Base-by-base conservation (phyloP, 2,329 filamentous ascomycete species). In the Colletotrichum viniferum region DNA sequence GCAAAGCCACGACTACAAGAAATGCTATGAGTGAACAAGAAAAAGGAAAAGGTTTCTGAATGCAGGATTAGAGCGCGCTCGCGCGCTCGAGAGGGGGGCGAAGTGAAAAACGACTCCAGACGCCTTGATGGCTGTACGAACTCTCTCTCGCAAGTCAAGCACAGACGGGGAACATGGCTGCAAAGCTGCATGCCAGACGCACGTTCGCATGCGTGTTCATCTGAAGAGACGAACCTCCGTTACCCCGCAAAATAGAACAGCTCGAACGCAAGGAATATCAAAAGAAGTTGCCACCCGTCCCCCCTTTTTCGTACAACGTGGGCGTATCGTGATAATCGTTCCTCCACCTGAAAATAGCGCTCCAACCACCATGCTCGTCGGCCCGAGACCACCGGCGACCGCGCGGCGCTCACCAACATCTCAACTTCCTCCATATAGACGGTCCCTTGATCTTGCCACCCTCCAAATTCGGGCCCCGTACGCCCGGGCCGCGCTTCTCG, bases 341-440 rank as follows among this genome's bases (percentile, higher is more conserved):
- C 7, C n/a, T n/a, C 32, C 10, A 36, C 18, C 13, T 43, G 16
- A 8, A 24, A 66, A 58, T 26, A 58, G n/a, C 43, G 43, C 43
- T 52, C 12, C 43, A 52, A 52, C 43, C 43, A 21, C n/a, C 43
- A 52, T 52, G n/a, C 43, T 21, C 10, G 43, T 52, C n/a, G 4
- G 55, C 21, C 55, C 55, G 16, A 58, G 55, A 4, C 43, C 43
- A 24, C 43, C 43, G 43, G n/a, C 12, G 32, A 13, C 34, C 34
- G 36, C 16, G 21, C 60, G 16, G 32, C 21, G 60, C 60, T 63
- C 30, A 92, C 90, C 90, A 92, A 78, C 86, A 93, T 81, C 89
- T 83, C 78, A 91, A 80, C 79, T 85, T 89, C 83, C 84, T 89
- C 90, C 89, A 92, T 80, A 92, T 91, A 12, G 86, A 86, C 2